phyloP scores from a whole-genome alignment of 2,329 filamentous ascomycete genomes.

The Aspergillus amoenus region DNA sequence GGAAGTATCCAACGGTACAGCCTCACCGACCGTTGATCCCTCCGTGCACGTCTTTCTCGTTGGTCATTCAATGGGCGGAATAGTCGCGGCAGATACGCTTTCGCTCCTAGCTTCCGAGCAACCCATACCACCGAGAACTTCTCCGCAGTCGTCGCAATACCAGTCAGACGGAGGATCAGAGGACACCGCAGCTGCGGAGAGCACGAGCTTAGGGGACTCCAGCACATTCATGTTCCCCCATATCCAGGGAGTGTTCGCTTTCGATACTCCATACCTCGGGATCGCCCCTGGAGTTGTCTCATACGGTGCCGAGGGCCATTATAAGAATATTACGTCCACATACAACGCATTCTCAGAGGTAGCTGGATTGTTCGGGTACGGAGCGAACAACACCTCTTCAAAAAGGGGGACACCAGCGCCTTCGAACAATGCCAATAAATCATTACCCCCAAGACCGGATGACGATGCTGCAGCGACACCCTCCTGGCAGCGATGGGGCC shows the following conservation, averaged over 20 bases:
- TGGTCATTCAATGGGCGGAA: conserved; percentile 90
- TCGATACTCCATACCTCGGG: conserved; percentile 81
- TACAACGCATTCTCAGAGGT: conserved; percentile 68
- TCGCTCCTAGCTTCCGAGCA: conserved; percentile 71
- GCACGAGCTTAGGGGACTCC: conserved; percentile 26
- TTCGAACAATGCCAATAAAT: conserved; percentile 18
- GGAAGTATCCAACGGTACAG: conserved; percentile 77
- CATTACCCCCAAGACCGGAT: conserved; percentile 31
- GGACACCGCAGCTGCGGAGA: conserved; percentile 12
- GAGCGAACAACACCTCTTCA: conserved; percentile 39
- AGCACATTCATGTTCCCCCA: conserved; percentile 81
- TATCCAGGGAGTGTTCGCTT: conserved; percentile 84
- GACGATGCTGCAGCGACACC: conserved; percentile 48
- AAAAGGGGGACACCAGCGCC: conserved; percentile 11
- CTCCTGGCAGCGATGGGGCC: conserved; percentile 78
- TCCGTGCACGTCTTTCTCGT: conserved; percentile 78
- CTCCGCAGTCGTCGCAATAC: conserved; percentile 23
- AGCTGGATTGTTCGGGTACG: conserved; percentile 64
- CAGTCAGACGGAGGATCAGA: conserved; percentile 1
- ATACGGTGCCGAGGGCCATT: conserved; percentile 74
- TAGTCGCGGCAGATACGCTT: conserved; percentile 86
- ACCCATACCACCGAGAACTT: conserved; percentile 41
- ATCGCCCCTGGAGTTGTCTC: conserved; percentile 52
- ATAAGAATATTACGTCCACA: conserved; percentile 70
- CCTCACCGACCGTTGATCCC: conserved; percentile 81